Conservation (phyloP, 192 early-diverging fungal species). For the Coemansia sp. region DNA sequence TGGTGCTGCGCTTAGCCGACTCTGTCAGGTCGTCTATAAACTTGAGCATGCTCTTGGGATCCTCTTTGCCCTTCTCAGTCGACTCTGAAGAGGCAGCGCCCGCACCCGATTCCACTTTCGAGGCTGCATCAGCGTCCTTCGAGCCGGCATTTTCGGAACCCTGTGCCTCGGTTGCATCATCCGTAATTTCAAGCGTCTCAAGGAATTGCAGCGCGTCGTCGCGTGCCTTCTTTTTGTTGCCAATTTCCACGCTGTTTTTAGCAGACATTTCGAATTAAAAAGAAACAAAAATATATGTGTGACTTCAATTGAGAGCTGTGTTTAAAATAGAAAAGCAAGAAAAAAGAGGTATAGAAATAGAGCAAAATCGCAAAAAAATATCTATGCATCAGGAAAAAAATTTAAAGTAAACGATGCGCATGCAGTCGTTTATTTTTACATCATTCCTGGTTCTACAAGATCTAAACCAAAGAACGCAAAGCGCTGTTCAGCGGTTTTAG, state of each 20-base stretch:
- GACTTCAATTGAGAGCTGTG: background rate
- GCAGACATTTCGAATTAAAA: slow-evolving; percentile 24
- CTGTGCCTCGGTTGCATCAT: slow-evolving; percentile 20
- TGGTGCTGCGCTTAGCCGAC: slow-evolving; percentile 43
- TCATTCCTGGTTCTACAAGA: too few relatives aligned
- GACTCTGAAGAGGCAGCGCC: slow-evolving; percentile 6
- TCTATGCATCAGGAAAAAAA: too few relatives aligned
- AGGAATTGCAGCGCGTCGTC: slow-evolving; percentile 56
- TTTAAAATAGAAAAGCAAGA: background rate
- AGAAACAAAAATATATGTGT: background rate
- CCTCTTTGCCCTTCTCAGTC: slow-evolving; percentile 9
- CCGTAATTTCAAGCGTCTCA: slow-evolving; percentile 41
- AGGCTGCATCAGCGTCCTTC: slow-evolving; percentile 4
- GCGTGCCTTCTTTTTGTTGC: slow-evolving; percentile 49
- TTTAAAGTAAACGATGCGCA: background rate
- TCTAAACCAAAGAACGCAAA: too few relatives aligned
- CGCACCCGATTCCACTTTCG: background rate
- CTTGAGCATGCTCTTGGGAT: slow-evolving; percentile 46
- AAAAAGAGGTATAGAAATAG: slow-evolving; percentile 2
- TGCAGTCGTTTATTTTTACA: background rate
- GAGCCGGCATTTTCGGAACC: slow-evolving; percentile 1
- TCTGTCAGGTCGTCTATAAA: slow-evolving; percentile 55
- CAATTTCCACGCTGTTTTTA: slow-evolving; percentile 16
- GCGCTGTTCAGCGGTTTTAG: too few relatives aligned
- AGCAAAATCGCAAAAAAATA: too few relatives aligned